A percentile compares a stretch with the other conserved stretches of the same genome.
These are phyloP conservation scores for Aureobasidium subglaciale DNA, from an alignment of 2,329 filamentous ascomycete genomes.

Conservation along the genomic window DNA sequence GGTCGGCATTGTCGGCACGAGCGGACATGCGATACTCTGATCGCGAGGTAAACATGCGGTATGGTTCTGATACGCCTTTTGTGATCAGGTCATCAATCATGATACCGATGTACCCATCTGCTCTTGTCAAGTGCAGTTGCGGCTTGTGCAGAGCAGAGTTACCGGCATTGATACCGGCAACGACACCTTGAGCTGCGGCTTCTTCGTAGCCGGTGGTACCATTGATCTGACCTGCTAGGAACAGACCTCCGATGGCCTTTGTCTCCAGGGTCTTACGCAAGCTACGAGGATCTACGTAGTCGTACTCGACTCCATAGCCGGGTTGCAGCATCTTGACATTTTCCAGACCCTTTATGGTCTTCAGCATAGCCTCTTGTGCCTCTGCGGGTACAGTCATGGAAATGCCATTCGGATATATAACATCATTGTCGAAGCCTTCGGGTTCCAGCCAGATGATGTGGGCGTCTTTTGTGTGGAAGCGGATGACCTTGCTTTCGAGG, in stretches of 20 bases:
- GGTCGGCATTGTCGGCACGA: slow-evolving; percentile 88
- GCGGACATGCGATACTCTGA: slow-evolving; percentile 93
- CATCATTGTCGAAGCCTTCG: slow-evolving; percentile 81
- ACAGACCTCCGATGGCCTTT: slow-evolving; percentile 81
- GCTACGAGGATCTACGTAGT: slow-evolving; percentile 91
- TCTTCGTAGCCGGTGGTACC: slow-evolving; percentile 98
- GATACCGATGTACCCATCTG: slow-evolving; percentile 93
- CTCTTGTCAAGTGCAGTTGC: slow-evolving; percentile 63
- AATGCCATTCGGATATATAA: slow-evolving; percentile 93
- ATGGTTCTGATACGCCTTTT: slow-evolving; percentile 93
- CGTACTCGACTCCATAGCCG: slow-evolving; percentile 96
- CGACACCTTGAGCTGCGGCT: slow-evolving; percentile 83
- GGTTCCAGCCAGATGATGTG: slow-evolving; percentile 97
- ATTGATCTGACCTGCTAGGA: slow-evolving; percentile 93
- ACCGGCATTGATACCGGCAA: slow-evolving; percentile 91
- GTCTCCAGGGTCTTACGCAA: slow-evolving; percentile 87
- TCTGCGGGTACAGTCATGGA: slow-evolving; percentile 93
- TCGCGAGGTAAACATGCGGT: slow-evolving; percentile 95
- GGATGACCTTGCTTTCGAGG: slow-evolving; percentile 85
- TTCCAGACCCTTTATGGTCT: slow-evolving; percentile 80
- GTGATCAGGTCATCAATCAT: slow-evolving; percentile 98
- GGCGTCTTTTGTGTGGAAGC: slow-evolving; percentile 69
- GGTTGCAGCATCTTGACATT: slow-evolving; percentile 87
- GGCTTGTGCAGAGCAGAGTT: slow-evolving; percentile 62
- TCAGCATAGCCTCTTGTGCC: slow-evolving; percentile 77